Conservation (phyloP, 441 rosid species). For the Pelargonium australe region DNA sequence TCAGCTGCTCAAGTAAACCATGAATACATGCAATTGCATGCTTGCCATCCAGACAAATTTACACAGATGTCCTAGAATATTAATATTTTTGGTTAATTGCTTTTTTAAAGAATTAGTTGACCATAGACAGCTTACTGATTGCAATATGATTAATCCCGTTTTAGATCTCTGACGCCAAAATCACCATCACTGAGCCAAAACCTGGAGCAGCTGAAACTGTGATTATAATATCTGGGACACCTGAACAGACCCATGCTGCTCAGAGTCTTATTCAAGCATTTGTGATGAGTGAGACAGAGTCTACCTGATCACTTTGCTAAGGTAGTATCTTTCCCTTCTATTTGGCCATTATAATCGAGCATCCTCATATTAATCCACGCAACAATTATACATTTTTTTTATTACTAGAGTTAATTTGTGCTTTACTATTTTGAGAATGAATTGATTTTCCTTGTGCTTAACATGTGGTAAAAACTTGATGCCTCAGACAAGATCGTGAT, state of each 20-base stretch:
- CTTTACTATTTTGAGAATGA: constrained; percentile 11
- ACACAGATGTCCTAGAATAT: not conserved
- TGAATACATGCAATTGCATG: no score
- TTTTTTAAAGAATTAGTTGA: not conserved
- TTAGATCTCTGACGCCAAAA: constrained; percentile 73
- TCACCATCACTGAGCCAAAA: constrained; percentile 49
- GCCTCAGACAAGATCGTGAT: constrained; percentile 18
- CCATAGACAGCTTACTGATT: constrained; percentile 6
- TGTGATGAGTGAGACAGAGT: constrained; percentile 59
- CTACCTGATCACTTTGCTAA: constrained; percentile 27
- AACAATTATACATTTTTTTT: not conserved
- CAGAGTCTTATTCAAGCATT: constrained; percentile 83
- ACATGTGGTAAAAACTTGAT: constrained; percentile 9
- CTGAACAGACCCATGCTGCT: constrained; percentile 81
- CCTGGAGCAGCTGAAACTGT: constrained; percentile 57
- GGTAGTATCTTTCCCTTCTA: constrained; percentile 19
- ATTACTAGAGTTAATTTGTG: not conserved
- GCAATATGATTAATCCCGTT: not conserved
- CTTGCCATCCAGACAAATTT: no score
- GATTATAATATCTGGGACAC: constrained; percentile 73
- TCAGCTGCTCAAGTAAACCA: no score
- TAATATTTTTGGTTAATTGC: not conserved
- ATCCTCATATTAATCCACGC: not conserved
- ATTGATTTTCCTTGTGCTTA: constrained; percentile 8
- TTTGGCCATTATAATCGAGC: constrained; percentile 8